Base-by-base conservation (phyloP, 371 early-diverging fungal genomes). In the Circinella umbellata region DNA sequence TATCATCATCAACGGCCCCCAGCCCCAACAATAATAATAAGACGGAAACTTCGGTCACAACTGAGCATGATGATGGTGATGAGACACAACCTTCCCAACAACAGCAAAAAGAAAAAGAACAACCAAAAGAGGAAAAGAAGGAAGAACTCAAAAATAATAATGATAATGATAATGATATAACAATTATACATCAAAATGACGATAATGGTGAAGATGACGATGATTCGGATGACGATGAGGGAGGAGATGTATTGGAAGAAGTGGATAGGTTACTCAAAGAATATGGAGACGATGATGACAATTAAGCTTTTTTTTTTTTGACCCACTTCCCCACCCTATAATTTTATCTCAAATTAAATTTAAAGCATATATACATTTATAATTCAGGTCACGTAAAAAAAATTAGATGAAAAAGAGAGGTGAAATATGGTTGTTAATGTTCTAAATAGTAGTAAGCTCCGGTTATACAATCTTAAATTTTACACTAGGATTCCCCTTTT, bases 121-220 rank as follows among this genome's bases (percentile, higher is more conserved):
- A 42, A 42, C 34, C 49, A 13, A 39, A 47, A n/a, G 66, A 68
- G 35, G 67, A 66, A 66, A 49, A 72, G 37, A 59, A 37, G n/a
- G 18, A 20, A 14, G 54, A 69, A 13, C 13, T 15, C 4, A 55
- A 18, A 18, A 54, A 54, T n/a, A 8, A 54, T 14, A 27, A 57
- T 10, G 34, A 34, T 55, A 34, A n/a, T 61, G 88, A 87, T 66
- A 87, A 1, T 8, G 51, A 51, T 13, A 5, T 51, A 8, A 51
- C 51, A 4, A n/a, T 5, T 4, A 5, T 7, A 13, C 51, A 51
- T n/a, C 5, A 8, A 17, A 14, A 51, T 14, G n/a, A n/a, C 15
- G 15, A 81, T 70, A 82, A 86, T 54, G 67, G 74, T 4, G 79
- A 81, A 34, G 69, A 89, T 9, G 73, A 81, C 0, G 67, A 74